Evolutionary conservation across 306 rosid species (phyloP).

Genomic region (Glycyrrhiza uralensis): DNA sequence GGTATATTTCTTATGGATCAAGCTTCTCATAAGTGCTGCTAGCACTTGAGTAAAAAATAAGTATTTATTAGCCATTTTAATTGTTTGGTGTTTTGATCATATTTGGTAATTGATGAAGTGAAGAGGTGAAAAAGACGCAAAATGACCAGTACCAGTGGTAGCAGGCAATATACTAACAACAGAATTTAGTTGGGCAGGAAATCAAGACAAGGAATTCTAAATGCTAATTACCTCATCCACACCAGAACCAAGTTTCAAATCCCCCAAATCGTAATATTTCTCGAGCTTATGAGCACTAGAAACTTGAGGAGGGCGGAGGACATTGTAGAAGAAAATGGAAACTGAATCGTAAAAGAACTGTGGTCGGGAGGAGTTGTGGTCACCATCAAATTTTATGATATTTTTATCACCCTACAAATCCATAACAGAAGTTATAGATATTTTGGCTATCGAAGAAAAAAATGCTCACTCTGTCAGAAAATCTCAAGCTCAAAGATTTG

Average conservation of each 20-base stretch:
- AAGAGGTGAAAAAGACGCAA: background rate
- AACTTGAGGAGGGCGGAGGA: constrained; percentile 78
- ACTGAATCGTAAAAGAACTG: constrained; percentile 95
- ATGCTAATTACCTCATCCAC: constrained; percentile 71
- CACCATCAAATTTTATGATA: constrained; percentile 86
- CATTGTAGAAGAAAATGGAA: constrained; percentile 93
- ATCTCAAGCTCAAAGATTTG: constrained; percentile 16
- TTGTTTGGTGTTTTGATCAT: background rate
- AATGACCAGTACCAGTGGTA: background rate
- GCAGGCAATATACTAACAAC: background rate
- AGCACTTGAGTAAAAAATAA: background rate
- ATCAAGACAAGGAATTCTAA: constrained; percentile 12
- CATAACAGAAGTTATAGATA: constrained; percentile 18
- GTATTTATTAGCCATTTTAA: background rate
- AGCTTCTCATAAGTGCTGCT: constrained; percentile 3
- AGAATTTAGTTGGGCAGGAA: constrained; percentile 1
- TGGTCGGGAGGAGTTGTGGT: constrained; percentile 94
- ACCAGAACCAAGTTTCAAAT: constrained; percentile 77
- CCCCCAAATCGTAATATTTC: constrained; percentile 88
- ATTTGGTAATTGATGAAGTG: background rate
- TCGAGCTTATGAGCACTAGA: constrained; percentile 72
- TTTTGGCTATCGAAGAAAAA: background rate
- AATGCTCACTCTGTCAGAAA: background rate
- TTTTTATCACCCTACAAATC: constrained; percentile 83
- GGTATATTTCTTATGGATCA: constrained; percentile 1